These are phyloP conservation scores for Lecanoromycetidae sp. DNA, from an alignment of 2,329 filamentous ascomycete species.

Conservation along the genomic window DNA sequence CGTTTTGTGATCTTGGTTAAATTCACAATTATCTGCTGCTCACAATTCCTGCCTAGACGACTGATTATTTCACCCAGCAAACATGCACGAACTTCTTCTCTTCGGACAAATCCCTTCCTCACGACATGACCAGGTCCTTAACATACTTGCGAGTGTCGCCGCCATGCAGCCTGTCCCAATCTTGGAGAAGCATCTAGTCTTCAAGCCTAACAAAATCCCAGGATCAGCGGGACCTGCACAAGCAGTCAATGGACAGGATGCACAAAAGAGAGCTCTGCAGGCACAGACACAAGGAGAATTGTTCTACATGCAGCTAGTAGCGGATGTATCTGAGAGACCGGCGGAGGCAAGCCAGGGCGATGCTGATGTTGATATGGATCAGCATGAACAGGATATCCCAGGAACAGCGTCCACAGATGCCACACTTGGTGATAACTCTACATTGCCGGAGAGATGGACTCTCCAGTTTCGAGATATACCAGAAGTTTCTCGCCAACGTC, in stretches of 20 bases:
- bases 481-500: slow-evolving; percentile 40
- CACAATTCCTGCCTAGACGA: not conserved
- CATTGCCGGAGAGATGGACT: slow-evolving; percentile 25
- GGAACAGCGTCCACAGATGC: no score
- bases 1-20: no score
- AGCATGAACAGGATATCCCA: not conserved
- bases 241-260: slow-evolving; percentile 31
- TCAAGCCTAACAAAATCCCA: slow-evolving; percentile 37
- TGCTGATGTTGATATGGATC: not conserved
- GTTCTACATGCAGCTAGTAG: slow-evolving; percentile 43
- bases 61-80: not conserved
- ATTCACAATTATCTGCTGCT: not conserved
- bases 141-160: slow-evolving; percentile 49
- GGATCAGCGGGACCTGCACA: slow-evolving; percentile 26
- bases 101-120: slow-evolving; percentile 46
- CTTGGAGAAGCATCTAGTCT: slow-evolving; percentile 46
- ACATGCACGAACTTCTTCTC: slow-evolving; percentile 52
- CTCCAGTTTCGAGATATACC: slow-evolving; percentile 35
- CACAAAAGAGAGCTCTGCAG: slow-evolving; percentile 32
- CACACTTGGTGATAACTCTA: no score
- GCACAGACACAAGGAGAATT: slow-evolving; percentile 39
- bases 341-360: not conserved
- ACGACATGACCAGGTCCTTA: slow-evolving; percentile 48
- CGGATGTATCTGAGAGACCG: slow-evolving; percentile 25
- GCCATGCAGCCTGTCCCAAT: slow-evolving; percentile 47